Base-by-base conservation (phyloP, 495 filamentous ascomycete genomes). In the Xylaria cubensis region DNA sequence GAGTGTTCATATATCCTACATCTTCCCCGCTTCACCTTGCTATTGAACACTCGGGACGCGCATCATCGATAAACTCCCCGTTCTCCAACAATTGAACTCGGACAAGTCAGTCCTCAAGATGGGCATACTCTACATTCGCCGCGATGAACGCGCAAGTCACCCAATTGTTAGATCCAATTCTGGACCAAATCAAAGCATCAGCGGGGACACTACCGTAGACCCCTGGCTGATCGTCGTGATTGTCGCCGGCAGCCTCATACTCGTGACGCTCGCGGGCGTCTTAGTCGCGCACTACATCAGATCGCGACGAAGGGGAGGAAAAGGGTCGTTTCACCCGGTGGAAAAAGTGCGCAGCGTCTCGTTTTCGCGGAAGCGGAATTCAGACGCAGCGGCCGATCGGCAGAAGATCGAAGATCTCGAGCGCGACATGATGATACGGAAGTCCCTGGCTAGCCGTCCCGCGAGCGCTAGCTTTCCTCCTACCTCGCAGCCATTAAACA, bases 391-490 rank as follows among this genome's bases (percentile, higher is more conserved):
- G 1, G 41, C 61, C 12, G 75, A 82, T 9, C 73, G 71, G 50
- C 56, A 63, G 8, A 74, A 74, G 24, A 76, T 81, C 53, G 79
- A 85, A 55, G 84, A 86, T 48, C 67, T 74, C 24, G 80, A 84
- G 69, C 74, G 85, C 21, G 75, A 72, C 12, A 74, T 70, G 59
- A 85, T 86, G 76, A 86, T 86, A 66, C 79, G 83, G 34, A 86
- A 86, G 72, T 86, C 85, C 0, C 74, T 86, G 1, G 83, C 82
- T 24, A 82, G 72, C 19, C 80, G 85, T 32, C 79, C 76, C 39
- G 58, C 58, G 19, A 75, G 66, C 64, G 29, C 19, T 12, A 61
- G 4, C 34, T 7, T 21, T 8, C 17, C 12, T 8, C 17, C 12
- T 12, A 21, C 36, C 61, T 46, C 50, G 1, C 64, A 55, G 36